These are phyloP conservation scores for Gastrolobium bilobum DNA, from an alignment of 306 rosid species.

Conservation along the genomic window DNA sequence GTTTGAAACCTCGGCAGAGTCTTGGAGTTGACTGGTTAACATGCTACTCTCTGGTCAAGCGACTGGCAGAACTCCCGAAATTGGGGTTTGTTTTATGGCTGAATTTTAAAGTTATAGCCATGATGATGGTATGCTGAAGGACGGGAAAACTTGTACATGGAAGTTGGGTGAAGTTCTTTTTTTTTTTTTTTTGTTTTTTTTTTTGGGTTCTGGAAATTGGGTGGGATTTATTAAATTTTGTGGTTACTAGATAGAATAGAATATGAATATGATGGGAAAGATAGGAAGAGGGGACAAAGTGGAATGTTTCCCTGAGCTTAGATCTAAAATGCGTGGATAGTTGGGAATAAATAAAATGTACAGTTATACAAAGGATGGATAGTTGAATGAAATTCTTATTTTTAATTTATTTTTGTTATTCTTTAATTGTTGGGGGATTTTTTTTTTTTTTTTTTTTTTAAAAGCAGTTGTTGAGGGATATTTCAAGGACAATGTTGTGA, in stretches of 20 bases:
- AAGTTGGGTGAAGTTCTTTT: constrained; percentile 36
- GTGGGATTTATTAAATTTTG: constrained; percentile 54
- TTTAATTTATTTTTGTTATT: not conserved
- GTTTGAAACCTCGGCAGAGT: constrained; percentile 15
- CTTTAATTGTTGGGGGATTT: constrained; percentile 20
- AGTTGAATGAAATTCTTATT: constrained; percentile 26
- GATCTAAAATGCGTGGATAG: constrained; percentile 59
- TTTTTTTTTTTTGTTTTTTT: not conserved
- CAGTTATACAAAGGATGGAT: constrained; percentile 64
- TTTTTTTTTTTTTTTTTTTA: not conserved
- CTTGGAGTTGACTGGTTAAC: constrained; percentile 27
- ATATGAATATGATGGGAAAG: constrained; percentile 62
- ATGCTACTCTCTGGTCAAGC: constrained; percentile 40
- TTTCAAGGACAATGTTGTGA: constrained; percentile 36
- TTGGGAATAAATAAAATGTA: constrained; percentile 71
- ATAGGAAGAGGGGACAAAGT: constrained; percentile 62
- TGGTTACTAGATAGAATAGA: constrained; percentile 62
- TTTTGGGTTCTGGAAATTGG: constrained; percentile 15
- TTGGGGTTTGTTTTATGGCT: constrained; percentile 59
- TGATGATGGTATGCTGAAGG: constrained; percentile 40
- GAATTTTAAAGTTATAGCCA: constrained; percentile 71
- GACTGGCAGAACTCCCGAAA: constrained; percentile 38
- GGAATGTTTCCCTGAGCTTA: constrained; percentile 57
- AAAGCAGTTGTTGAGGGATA: constrained; percentile 11
- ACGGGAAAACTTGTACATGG: constrained; percentile 60